Base-by-base conservation (phyloP, 2,329 filamentous ascomycete genomes). In the Pseudogymnoascus sp. region DNA sequence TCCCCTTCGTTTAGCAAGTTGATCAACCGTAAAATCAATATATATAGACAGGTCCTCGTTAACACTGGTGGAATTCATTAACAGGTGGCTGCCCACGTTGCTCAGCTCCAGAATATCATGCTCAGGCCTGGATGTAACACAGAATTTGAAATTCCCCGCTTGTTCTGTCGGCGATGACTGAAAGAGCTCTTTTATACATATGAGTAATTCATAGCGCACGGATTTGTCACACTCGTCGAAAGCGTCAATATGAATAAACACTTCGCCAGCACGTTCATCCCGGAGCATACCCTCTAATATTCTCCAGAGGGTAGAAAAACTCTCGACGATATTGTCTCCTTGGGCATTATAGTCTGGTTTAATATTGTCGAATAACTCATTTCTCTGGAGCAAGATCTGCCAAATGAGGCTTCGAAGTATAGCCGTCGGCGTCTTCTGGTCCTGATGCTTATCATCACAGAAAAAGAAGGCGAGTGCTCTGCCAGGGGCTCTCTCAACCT, bases 351-450 rank as follows among this genome's bases (percentile, higher is more conserved):
- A 61, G 3, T 61, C 60, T 28, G 9, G n/a, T 18, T 37, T 12
- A 18, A 43, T 58, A 14, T 18, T 25, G n/a, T 41, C 32, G 35
- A 61, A 58, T 2, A 61, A n/a, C 2, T 41, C 18, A n/a, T 25
- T 37, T 11, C 3, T 34, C n/a, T 59, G 57, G 4, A 28, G 57
- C 35, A 61, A 7, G 35, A 61, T 14, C 35, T 61, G 60, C 18
- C 16, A 59, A 12, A 61, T 54, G n/a, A 61, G 50, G 8, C 60
- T 32, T 30, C 60, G 16, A 30, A 61, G 25, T 28, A 61, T 59
- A 8, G 60, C 50, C 14, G 32, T 28, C 7, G 12, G 50, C 3
- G 50, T n/a, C 4, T 61, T 61, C 20, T 54, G 35, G 28, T 58
- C 32, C 4, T 59, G 34, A 12, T 61, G 37, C 41, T 58, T 43